A percentile compares a stretch with the other conserved stretches of the same genome.
Evolutionary conservation across 768 basidiomycete genomes (phyloP).

Genomic region (Lactarius quietus): DNA sequence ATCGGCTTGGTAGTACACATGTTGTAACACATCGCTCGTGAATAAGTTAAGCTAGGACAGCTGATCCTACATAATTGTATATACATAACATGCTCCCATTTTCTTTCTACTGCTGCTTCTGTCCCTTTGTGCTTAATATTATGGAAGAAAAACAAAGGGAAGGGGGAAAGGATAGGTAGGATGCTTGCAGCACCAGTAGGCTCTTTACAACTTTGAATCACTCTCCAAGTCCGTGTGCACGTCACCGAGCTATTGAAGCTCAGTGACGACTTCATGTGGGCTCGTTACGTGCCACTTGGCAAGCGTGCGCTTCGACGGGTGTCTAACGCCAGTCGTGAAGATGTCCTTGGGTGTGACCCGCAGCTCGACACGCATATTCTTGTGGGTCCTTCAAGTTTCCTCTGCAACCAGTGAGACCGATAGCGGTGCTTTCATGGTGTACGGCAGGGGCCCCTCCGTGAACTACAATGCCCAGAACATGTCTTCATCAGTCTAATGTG

Average conservation of each 20-base stretch:
- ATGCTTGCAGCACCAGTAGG: not conserved
- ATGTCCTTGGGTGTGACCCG: conserved; percentile 62
- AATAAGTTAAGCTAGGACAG: not conserved
- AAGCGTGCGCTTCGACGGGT: conserved; percentile 82
- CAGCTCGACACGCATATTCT: conserved; percentile 53
- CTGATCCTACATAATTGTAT: not conserved
- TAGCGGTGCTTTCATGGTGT: conserved; percentile 51
- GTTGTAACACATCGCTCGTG: no score
- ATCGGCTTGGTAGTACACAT: no score
- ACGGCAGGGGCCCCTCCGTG: conserved; percentile 31
- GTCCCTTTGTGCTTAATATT: not conserved
- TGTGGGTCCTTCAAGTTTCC: conserved; percentile 29
- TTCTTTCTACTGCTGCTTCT: not conserved
- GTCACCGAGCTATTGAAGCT: no score
- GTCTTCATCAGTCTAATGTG: conserved; percentile 88
- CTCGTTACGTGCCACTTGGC: conserved; percentile 92
- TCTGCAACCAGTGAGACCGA: conserved; percentile 41
- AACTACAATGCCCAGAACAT: conserved; percentile 93
- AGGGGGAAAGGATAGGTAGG: not conserved
- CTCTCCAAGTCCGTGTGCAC: no score
- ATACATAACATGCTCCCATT: no score
- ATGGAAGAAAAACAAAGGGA: not conserved
- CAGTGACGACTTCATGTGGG: conserved; percentile 81
- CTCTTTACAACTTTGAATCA: no score
- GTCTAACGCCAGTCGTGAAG: conserved; percentile 94